Base-by-base conservation (phyloP, 768 basidiomycete species). In the Russula abietina region DNA sequence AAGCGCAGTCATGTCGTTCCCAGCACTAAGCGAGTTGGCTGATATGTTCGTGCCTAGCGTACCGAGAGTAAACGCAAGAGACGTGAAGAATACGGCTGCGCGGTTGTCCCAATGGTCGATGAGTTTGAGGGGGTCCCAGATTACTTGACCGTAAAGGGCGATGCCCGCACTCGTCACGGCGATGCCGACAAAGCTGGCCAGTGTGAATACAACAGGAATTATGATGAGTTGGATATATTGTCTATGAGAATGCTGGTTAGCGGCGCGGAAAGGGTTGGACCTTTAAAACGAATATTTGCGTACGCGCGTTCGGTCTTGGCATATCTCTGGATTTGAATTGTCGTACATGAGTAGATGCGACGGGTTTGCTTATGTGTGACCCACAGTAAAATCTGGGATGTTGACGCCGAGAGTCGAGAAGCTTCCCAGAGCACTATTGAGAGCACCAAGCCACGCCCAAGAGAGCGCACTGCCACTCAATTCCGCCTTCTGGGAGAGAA, bases 71-170 rank as follows among this genome's bases (percentile, higher is more conserved):
- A 92, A 92, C 41, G 84, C 81, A 71, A 91, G 85, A 0, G 88
- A 79, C 7, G 84, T 84, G 70, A 95, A 94, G 78, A 95, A 95
- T 8, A 87, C 85, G 0, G 88, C 90, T 0, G 89, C 86, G 38
- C 93, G 85, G 72, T 90, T 93, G 67, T 89, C 83, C 91, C 91
- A 94, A 38, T 77, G 78, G 71, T 89, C 83, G 68, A 93, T 88
- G 65, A 93, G 81, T 57, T 75, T 75, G 3, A 88, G 78, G 0
- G 91, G 91, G 69, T 93, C 87, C 92, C 92, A 88, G 67, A 81
- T 68, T 68, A 78, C 73, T 54, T 75, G 69, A 26, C 87, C 89
- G 68, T 93, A 93, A 17, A 93, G 79, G 4, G 78, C 75, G 64
- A 86, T 78, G 9, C 87, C 89, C 0, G 90, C 88, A 11, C 84